These are phyloP conservation scores for Crithidia thermophila DNA, from an alignment of 208 protist species.

Conservation along the genomic window DNA sequence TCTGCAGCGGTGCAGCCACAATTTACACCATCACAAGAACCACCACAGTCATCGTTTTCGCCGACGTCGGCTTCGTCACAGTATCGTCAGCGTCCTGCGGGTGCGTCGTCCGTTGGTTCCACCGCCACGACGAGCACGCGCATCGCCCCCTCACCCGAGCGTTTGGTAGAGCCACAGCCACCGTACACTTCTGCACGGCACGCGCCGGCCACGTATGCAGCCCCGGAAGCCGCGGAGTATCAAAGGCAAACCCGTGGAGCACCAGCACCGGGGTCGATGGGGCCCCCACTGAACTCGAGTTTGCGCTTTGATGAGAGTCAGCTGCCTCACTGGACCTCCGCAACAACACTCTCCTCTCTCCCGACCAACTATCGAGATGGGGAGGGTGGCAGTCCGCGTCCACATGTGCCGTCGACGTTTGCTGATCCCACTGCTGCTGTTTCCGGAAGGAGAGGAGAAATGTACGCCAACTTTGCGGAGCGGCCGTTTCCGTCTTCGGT, in stretches of 20 bases:
- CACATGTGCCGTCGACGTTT: neutral
- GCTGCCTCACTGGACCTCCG: conserved; percentile 25
- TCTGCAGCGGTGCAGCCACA: too few relatives aligned
- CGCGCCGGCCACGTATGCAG: neutral
- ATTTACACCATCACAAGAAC: too few relatives aligned
- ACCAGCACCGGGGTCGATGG: too few relatives aligned
- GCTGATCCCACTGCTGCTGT: neutral
- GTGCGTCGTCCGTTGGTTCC: conserved; percentile 7
- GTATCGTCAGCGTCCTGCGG: neutral
- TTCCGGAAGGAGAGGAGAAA: too few relatives aligned
- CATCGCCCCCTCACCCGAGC: conserved; percentile 26
- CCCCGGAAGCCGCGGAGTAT: too few relatives aligned
- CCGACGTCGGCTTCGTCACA: neutral
- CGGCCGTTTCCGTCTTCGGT: too few relatives aligned
- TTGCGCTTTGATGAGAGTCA: conserved; percentile 28
- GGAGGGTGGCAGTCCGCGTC: conserved; percentile 15
- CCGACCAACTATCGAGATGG: neutral
- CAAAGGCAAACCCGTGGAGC: too few relatives aligned
- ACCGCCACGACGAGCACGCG: conserved; percentile 15
- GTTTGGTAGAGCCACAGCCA: conserved; percentile 2
- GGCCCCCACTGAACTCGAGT: too few relatives aligned
- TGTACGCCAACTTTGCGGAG: too few relatives aligned
- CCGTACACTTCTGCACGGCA: too few relatives aligned
- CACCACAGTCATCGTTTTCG: too few relatives aligned
- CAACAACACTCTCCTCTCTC: conserved; percentile 25